Evolutionary conservation across 2,329 filamentous ascomycete genomes (phyloP), one percentile per base, ranked within the genome.

Genomic region (Emmonsiellopsis sp.): DNA sequence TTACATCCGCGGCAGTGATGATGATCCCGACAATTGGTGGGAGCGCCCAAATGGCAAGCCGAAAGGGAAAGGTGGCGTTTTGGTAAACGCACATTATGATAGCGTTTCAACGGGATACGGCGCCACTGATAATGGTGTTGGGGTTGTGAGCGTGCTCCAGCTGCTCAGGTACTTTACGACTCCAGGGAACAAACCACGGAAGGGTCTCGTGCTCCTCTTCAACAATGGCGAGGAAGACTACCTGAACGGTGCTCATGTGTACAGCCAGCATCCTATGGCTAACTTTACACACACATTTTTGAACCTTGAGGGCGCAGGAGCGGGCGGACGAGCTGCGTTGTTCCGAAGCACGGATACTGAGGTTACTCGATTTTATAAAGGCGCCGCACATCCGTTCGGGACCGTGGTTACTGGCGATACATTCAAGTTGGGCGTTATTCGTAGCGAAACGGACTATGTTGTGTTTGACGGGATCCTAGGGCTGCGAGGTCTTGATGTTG

Each of bases 201-300:
- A 85, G 60, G 92, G 91, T 2, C 79, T 98, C 43, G 81, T 97
- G 11, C 78, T 89, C 8, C 77, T 97, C 32, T 79, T 97, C 65
- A 98, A 98, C 76, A 96, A 97, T 64, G 92, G 87, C 37, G 93
- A 98, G 65, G 93, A 98, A 67, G 92, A 97, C 63, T 93, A 84
- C 37, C 75, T 97, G 9, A 88, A 94, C 59, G 93, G 93, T 1
- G 90, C 92, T 6, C 81, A 83, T 56, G 90, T 87, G 5, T 96
- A 94, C 64, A 84, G 87, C 32, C 83, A 89, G 60, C 89, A 91
- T 66, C 87, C 90, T 0, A 77, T 95, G 57, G 83, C 88, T 9
- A 82, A 82, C 51, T 87, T 94, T 53, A 81, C 88, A 8, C 87
- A 91, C 64, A 89, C 88, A 0, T 97, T 98, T 65, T 75, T 97